Evolutionary conservation across 768 basidiomycete species (phyloP).

Genomic region (Mycena galericulata): DNA sequence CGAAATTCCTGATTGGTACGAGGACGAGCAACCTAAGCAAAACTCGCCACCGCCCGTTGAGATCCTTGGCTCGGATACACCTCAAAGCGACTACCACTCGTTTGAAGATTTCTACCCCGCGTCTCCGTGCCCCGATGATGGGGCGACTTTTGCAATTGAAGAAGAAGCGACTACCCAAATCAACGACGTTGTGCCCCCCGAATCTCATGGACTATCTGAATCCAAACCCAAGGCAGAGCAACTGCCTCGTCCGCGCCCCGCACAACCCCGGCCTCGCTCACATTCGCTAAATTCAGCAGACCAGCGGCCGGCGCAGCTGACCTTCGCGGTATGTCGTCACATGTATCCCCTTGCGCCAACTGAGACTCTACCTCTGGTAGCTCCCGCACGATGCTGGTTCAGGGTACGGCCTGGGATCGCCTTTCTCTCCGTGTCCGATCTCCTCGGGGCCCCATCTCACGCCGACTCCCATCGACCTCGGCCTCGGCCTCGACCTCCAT

Average conservation of each 20-base stretch:
- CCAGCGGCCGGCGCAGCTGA: constrained; percentile 3
- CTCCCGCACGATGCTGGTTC: constrained; percentile 12
- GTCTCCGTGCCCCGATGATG: constrained; percentile 13
- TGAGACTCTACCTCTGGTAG: neutral
- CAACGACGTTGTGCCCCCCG: neutral
- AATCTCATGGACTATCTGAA: constrained; percentile 7
- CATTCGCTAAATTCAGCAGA: constrained; percentile 25
- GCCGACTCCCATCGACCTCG: constrained; percentile 8
- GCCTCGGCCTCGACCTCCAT: constrained; percentile 2
- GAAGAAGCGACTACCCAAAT: neutral
- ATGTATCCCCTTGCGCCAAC: too few relatives aligned
- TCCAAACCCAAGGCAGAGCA: constrained; percentile 12
- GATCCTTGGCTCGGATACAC: constrained; percentile 20
- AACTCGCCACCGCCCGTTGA: neutral
- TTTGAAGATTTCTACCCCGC: constrained; percentile 18
- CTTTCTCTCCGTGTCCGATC: constrained; percentile 27
- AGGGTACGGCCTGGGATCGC: constrained; percentile 29
- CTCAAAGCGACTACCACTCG: constrained; percentile 34
- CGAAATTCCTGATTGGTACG: constrained; percentile 34
- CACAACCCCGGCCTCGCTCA: constrained; percentile 16
- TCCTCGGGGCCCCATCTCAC: neutral
- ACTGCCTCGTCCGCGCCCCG: neutral
- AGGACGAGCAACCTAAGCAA: constrained; percentile 5
- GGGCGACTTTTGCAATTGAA: neutral
- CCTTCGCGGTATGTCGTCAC: constrained; percentile 1